Evolutionary conservation across 192 early-diverging fungal species (phyloP).

Genomic region (Phlyctochytrium planicorne): DNA sequence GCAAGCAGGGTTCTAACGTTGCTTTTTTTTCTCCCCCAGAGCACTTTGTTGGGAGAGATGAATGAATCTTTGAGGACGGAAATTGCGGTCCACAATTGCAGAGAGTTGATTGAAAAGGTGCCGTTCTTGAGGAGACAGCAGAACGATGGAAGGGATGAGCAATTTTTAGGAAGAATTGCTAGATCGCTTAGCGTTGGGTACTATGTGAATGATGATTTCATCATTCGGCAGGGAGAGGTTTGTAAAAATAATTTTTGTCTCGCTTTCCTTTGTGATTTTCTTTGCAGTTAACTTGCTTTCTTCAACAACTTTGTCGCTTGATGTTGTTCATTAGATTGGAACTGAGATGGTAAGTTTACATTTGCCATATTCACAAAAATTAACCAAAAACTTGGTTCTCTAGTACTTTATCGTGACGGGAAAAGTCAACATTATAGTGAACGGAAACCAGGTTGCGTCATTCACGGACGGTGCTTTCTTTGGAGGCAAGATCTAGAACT

Average conservation of each 20-base stretch:
- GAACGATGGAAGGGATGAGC: conserved; percentile 30
- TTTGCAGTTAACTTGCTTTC: background rate
- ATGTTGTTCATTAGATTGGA: conserved; percentile 14
- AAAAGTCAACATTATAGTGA: conserved; percentile 25
- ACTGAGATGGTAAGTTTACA: conserved; percentile 19
- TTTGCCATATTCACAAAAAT: background rate
- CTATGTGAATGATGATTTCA: conserved; percentile 22
- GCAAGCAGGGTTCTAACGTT: background rate
- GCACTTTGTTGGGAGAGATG: conserved; percentile 17
- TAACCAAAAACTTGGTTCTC: background rate
- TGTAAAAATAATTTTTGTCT: background rate
- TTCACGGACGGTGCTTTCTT: conserved; percentile 32
- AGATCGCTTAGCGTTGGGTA: conserved; percentile 22
- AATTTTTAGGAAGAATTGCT: conserved; percentile 24
- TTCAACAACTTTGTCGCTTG: too few relatives aligned
- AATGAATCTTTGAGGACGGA: conserved; percentile 27
- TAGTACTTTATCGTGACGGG: conserved; percentile 34
- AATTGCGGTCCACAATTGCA: conserved; percentile 30
- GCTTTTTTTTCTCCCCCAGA: conserved; percentile 7
- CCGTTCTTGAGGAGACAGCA: conserved; percentile 27
- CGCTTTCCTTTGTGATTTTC: background rate
- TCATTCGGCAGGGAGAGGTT: conserved; percentile 28
- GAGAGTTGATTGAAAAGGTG: conserved; percentile 29
- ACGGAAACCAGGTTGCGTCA: conserved; percentile 13
- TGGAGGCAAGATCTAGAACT: conserved; percentile 20